phyloP scores from a whole-genome alignment of 2,329 filamentous ascomycete species.

The Orbilia javanica region DNA sequence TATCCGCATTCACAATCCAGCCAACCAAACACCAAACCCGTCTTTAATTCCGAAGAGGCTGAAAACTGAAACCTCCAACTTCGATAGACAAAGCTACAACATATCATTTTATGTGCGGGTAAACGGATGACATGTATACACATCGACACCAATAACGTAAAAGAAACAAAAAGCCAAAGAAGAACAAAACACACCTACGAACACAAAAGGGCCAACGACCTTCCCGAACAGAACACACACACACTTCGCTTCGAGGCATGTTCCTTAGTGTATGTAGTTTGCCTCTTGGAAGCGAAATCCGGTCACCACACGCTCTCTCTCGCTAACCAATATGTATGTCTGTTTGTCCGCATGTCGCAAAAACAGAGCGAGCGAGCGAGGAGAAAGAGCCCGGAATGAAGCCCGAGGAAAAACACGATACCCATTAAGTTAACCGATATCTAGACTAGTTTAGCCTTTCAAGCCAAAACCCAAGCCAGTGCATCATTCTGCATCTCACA shows the following conservation, averaged over 20 bases:
- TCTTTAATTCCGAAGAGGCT: constrained; percentile 13
- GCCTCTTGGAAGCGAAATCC: constrained; percentile 28
- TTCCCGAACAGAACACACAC: not conserved
- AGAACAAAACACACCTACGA: not conserved
- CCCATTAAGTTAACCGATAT: constrained; percentile 1
- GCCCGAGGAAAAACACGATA: constrained; percentile 4
- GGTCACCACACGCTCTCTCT: not conserved
- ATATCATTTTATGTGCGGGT: too few species aligned
- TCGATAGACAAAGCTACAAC: not conserved
- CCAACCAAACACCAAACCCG: not conserved
- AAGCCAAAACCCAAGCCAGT: constrained; percentile 11
- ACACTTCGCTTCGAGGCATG: constrained; percentile 55
- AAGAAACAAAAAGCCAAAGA: not conserved
- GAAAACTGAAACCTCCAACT: constrained; percentile 17
- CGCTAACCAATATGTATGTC: too few species aligned
- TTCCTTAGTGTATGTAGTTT: constrained; percentile 28
- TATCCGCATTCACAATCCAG: too few species aligned
- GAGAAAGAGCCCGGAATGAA: constrained; percentile 17
- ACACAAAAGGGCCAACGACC: constrained; percentile 9
- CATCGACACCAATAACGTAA: constrained; percentile 7
- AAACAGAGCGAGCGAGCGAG: not conserved
- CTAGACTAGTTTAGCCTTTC: constrained; percentile 9
- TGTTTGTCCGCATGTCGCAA: not conserved
- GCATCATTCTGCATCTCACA: constrained; percentile 17
- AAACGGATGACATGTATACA: not conserved